Base-by-base conservation (phyloP, 305 asterid species). In the Striga hermonthica region DNA sequence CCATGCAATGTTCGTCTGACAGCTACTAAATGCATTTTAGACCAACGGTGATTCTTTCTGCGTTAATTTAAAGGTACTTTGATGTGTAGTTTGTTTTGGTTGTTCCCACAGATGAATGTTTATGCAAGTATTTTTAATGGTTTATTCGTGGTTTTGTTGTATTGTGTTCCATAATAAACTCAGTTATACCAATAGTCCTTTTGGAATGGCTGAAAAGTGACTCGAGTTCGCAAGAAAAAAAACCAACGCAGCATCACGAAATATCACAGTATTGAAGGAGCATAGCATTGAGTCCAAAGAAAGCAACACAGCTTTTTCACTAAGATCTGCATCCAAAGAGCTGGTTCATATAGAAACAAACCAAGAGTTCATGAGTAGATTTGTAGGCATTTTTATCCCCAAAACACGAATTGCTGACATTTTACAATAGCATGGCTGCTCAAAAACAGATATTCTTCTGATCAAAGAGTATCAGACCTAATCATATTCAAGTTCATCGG, bases 401-500 rank as follows among this genome's bases (percentile, higher is more conserved):
- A 31, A 7, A 12, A 55, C 6, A 16, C 14, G 57, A 54, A 64
- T 16, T 47, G 60, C 37, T 16, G 65, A 49, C 71, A 37, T 16
- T 50, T 43, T 16, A 39, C 7, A 40, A 22, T 8, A 65, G 9
- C 77, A 60, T 44, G 67, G 61, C 45, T 11, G 12, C 43, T 45
- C 66, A 67, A 47, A 47, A 61, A 35, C 7, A 65, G 15, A 43
- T 22, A 36, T 58, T 63, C 53, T 39, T 37, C 14, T 9, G 44
- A 35, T 36, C 36, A 22, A 22, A 64, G 65, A 72, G 57, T 39
- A 66, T 10, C 48, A 63, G 31, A 53, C 56, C 81, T 81, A 92
- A 74, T 92, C 98, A 77, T 92, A 92, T 73, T 92, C 97, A 75
- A 92, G 69, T 68, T 92, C 98, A 69, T 92, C 97, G 3, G 97